These are phyloP conservation scores for Fusarium temperatum DNA, from an alignment of 2,329 filamentous ascomycete species.

Conservation along the genomic window DNA sequence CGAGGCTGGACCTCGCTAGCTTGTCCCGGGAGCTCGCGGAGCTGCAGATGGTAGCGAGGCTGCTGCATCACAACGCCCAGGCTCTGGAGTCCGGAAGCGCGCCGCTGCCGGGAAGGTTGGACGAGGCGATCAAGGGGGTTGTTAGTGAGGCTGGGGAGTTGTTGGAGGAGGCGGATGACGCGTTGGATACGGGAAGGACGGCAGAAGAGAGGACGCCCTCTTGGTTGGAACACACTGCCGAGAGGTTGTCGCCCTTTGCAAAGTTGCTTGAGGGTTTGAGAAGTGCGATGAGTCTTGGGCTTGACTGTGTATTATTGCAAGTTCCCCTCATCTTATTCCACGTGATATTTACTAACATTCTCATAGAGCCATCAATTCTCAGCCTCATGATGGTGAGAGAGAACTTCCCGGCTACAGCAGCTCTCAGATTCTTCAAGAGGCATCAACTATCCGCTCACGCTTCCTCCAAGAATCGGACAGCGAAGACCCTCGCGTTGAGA, in stretches of 20 bases:
- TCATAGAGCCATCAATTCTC: slow-evolving; percentile 35
- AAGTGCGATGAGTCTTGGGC: slow-evolving; percentile 37
- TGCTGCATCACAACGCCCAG: slow-evolving; percentile 38
- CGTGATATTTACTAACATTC: neutral
- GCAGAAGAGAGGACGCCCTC: slow-evolving; percentile 17
- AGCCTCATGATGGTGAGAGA: slow-evolving; percentile 22
- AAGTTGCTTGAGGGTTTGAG: slow-evolving; percentile 32
- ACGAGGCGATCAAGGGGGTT: slow-evolving; percentile 26
- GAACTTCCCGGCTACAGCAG: slow-evolving; percentile 42
- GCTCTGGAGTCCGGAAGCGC: slow-evolving; percentile 20
- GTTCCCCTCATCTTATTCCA: neutral
- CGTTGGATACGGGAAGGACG: slow-evolving; percentile 21
- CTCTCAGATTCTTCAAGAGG: slow-evolving; percentile 41
- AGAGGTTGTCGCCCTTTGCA: slow-evolving; percentile 31
- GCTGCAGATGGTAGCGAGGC: slow-evolving; percentile 39
- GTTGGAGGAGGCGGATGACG: slow-evolving; percentile 38
- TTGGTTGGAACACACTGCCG: slow-evolving; percentile 39
- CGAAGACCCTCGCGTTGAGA: slow-evolving; percentile 33
- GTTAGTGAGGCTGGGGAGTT: slow-evolving; percentile 29
- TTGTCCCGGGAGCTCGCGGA: slow-evolving; percentile 43
- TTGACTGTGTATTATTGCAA: slow-evolving; percentile 37
- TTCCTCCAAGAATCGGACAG: slow-evolving; percentile 27
- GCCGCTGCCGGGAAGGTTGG: slow-evolving; percentile 20
- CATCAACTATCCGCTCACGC: slow-evolving; percentile 29
- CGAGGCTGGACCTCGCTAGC: slow-evolving; percentile 36